These are phyloP conservation scores for Sistotremastrum niveocremeum DNA, from an alignment of 768 basidiomycete species.

Conservation along the genomic window DNA sequence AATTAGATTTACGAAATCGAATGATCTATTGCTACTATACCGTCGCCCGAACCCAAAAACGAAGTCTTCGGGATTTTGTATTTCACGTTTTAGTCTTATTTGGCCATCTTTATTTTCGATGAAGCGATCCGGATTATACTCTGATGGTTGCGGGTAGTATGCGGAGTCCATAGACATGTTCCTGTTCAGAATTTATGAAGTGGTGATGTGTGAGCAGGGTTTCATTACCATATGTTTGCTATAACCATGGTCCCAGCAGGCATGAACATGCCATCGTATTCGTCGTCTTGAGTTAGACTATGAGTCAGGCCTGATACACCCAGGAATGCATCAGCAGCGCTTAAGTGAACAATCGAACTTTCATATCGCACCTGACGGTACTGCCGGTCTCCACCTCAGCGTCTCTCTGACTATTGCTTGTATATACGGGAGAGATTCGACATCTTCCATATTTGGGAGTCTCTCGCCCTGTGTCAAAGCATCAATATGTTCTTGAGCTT, in stretches of 20 bases:
- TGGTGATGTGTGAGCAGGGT: not conserved
- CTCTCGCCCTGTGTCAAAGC: slow-evolving; percentile 4
- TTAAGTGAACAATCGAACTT: too few relatives aligned
- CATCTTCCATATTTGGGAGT: slow-evolving; percentile 5
- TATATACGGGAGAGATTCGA: slow-evolving; percentile 1
- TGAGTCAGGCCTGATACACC: slow-evolving; percentile 9
- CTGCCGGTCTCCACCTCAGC: slow-evolving; percentile 1
- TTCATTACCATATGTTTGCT: slow-evolving; percentile 7
- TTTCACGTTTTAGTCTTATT: slow-evolving; percentile 3
- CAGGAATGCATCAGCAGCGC: too few relatives aligned
- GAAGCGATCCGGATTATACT: slow-evolving; percentile 15
- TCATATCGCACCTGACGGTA: not conserved
- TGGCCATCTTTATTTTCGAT: slow-evolving; percentile 3
- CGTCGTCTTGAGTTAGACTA: slow-evolving; percentile 9
- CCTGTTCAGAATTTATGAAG: slow-evolving; percentile 7
- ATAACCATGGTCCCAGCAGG: slow-evolving; percentile 10
- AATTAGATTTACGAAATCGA: not conserved
- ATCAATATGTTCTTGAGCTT: slow-evolving; percentile 9
- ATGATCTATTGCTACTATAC: slow-evolving; percentile 1
- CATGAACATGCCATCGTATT: slow-evolving; percentile 9
- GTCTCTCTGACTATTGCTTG: slow-evolving; percentile 2
- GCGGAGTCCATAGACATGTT: slow-evolving; percentile 13
- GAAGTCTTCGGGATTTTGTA: slow-evolving; percentile 5
- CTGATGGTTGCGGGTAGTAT: slow-evolving; percentile 11
- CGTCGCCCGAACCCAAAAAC: slow-evolving; percentile 16